phyloP scores from a whole-genome alignment of 345 rosid species.

The Hibiscus syriacus region DNA sequence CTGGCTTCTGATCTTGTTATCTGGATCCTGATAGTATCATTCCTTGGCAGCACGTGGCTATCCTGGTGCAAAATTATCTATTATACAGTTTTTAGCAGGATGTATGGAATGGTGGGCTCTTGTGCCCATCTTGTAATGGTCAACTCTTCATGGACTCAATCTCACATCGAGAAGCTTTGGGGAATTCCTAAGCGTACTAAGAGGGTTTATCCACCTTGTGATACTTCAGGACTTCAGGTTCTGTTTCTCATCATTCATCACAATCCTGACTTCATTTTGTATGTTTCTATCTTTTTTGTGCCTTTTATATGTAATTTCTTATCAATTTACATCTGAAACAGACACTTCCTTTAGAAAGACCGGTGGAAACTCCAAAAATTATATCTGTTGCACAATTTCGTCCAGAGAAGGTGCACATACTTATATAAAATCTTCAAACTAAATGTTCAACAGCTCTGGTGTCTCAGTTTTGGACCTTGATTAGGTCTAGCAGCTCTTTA shows the following conservation, averaged over 20 bases:
- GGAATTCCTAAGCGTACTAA: conserved; percentile 50
- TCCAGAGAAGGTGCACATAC: conserved; percentile 91
- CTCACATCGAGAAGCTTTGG: conserved; percentile 86
- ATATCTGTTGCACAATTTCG: conserved; percentile 96
- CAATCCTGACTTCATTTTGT: not conserved
- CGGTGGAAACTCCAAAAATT: conserved; percentile 45
- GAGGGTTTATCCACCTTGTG: conserved; percentile 92
- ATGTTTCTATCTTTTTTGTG: not conserved
- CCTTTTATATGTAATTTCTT: not conserved
- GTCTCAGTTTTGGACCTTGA: conserved; percentile 23
- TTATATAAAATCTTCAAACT: conserved; percentile 23
- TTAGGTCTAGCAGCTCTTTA: conserved; percentile 6
- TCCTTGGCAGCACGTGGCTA: conserved; percentile 61
- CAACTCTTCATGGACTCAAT: conserved; percentile 91
- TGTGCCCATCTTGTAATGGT: conserved; percentile 85
- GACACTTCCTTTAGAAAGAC: conserved; percentile 74
- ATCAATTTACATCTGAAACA: conserved; percentile 16
- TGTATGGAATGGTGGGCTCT: conserved; percentile 87
- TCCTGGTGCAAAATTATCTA: conserved; percentile 67
- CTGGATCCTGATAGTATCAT: conserved; percentile 5
- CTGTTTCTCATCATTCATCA: not conserved
- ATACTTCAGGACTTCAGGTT: conserved; percentile 95
- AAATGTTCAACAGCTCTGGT: conserved; percentile 25
- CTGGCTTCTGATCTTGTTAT: not conserved
- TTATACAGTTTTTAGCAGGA: conserved; percentile 63